Percentiles rank a stretch among this genome's conserved stretches.
Conservation (phyloP, 345 rosid species). For the Xanthoceras sorbifolium region DNA sequence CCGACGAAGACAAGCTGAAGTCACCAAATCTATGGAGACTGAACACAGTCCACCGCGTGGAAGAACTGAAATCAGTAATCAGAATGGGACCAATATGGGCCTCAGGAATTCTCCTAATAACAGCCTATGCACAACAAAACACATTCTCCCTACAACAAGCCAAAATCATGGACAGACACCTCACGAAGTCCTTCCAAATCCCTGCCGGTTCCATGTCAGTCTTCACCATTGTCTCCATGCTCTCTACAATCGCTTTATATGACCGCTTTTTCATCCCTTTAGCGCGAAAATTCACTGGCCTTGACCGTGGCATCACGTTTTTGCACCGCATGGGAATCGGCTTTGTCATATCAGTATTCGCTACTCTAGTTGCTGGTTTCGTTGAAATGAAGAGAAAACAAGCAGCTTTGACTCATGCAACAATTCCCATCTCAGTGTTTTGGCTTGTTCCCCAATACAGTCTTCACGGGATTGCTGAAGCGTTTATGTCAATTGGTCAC, state of each 20-base stretch:
- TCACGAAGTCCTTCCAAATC: conserved; percentile 39
- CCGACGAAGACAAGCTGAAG: conserved; percentile 28
- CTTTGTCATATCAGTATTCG: conserved; percentile 41
- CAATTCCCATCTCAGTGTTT: conserved; percentile 40
- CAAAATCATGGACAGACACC: conserved; percentile 48
- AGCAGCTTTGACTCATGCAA: conserved; percentile 24
- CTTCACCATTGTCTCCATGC: conserved; percentile 48
- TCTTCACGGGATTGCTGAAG: conserved; percentile 53
- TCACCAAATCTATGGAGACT: conserved; percentile 47
- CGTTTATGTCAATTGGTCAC: conserved; percentile 50
- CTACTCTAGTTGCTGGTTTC: conserved; percentile 52
- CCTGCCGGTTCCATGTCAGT: conserved; percentile 56
- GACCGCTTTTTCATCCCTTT: conserved; percentile 43
- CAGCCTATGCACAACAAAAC: conserved; percentile 48
- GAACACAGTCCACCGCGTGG: conserved; percentile 57
- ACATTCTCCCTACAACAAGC: conserved; percentile 58
- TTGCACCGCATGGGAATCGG: conserved; percentile 56
- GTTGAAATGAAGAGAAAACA: conserved; percentile 45
- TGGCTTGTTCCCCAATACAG: conserved; percentile 57
- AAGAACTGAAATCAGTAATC: conserved; percentile 46
- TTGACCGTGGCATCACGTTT: conserved; percentile 46
- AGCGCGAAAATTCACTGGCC: conserved; percentile 38
- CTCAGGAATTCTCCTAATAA: conserved; percentile 46
- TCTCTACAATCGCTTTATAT: conserved; percentile 40
- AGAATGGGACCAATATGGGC: conserved; percentile 63